Base-by-base conservation (phyloP, 2,329 filamentous ascomycete genomes). In the Aspergillus bombycis region DNA sequence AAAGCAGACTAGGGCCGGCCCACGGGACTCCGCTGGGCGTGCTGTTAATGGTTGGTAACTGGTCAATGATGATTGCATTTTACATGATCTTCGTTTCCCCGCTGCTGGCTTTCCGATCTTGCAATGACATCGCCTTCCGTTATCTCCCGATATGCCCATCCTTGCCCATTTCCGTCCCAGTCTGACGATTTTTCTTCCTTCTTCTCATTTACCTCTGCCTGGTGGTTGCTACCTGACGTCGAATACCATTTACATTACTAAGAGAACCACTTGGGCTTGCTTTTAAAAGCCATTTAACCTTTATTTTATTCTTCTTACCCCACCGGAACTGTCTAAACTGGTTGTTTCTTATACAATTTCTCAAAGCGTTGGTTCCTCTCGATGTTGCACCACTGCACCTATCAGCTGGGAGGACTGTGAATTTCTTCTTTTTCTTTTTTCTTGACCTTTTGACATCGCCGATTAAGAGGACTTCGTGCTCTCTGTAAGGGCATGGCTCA, bases 401-500 rank as follows among this genome's bases (percentile, higher is more conserved):
- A 55, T 26, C 52, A 19, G 3, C 32, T 23, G 32, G 8, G 21
- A 55, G 23, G 21, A 36, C 7, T 38, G n/a, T 36, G 32, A 36
- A n/a, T 21, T 19, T 55, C 32, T 26, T 50, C 43, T 46, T 36
- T 23, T 16, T 50, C n/a, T 50, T 41, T 10, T 21, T 46, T 46
- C 12, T 46, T 46, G n/a, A 23, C 38, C 38, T 41, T 41, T n/a
- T 41, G 52, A 41, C 34, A 54, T 55, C 41, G 48, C 30, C 34
- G 21, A 21, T 48, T n/a, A 38, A 23, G 21, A 34, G 60, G 62
- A 57, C 57, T 57, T 62, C 59, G 62, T 65, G 63, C 66, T 70
- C 70, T 71, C 68, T 57, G 57, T 59, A 70, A 70, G 75, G 72
- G 74, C 73, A 80, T 80, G 78, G 78, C 77, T 63, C 70, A 77